Conservation (phyloP, 2,329 filamentous ascomycete species). For the Macrophomina pseudophaseolina region DNA sequence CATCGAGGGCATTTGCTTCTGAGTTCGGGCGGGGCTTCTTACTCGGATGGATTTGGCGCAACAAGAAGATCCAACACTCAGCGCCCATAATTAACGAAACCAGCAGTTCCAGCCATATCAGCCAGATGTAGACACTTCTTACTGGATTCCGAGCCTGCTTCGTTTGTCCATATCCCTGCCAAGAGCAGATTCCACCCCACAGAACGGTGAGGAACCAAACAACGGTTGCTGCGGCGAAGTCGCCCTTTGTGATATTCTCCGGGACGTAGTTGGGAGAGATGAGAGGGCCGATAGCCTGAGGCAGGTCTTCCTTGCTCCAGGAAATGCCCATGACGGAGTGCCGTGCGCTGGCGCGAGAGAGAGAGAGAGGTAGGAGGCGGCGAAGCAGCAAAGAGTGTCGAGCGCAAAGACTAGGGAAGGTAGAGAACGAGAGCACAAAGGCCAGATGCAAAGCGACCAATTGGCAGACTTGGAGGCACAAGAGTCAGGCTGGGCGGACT, state of each 20-base stretch:
- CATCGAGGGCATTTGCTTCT: neutral
- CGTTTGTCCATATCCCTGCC: conserved; percentile 39
- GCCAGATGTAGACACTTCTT: conserved; percentile 52
- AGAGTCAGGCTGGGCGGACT: neutral
- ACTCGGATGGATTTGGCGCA: conserved; percentile 42
- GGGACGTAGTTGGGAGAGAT: conserved; percentile 33
- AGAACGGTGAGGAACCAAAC: conserved; percentile 39
- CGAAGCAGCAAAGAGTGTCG: neutral
- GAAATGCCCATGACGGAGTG: conserved; percentile 3
- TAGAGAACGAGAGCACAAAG: conserved; percentile 2
- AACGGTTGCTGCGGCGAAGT: conserved; percentile 39
- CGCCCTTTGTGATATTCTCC: conserved; percentile 37
- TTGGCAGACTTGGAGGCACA: neutral
- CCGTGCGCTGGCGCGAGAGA: neutral
- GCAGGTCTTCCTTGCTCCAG: conserved; percentile 6
- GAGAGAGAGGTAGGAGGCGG: neutral
- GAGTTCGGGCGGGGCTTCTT: conserved; percentile 24
- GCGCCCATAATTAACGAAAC: conserved; percentile 51
- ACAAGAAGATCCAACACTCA: conserved; percentile 44
- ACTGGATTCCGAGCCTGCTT: conserved; percentile 36
- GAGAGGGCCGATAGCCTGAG: conserved; percentile 32
- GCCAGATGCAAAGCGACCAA: neutral
- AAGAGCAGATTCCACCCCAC: conserved; percentile 38
- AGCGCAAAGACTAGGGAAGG: neutral
- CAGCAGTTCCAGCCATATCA: conserved; percentile 56